phyloP scores from a whole-genome alignment of 2,329 filamentous ascomycete species.

The Calonectria naviculata region DNA sequence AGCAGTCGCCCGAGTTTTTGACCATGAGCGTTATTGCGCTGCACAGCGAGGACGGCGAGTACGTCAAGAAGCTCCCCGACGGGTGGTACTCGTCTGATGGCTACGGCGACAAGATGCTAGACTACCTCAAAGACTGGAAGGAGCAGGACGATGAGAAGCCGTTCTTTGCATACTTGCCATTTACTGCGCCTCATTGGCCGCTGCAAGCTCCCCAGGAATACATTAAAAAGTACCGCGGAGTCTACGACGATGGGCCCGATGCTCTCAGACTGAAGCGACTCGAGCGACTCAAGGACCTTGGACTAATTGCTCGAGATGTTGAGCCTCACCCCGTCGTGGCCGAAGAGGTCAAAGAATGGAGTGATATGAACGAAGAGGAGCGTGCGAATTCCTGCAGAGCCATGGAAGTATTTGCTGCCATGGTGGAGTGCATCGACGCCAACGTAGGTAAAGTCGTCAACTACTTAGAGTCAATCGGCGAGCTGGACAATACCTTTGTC shows the following conservation, averaged over 20 bases:
- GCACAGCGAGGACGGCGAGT: constrained; percentile 28
- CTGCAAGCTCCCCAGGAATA: constrained; percentile 67
- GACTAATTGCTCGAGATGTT: constrained; percentile 62
- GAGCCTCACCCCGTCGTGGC: constrained; percentile 56
- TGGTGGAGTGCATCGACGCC: constrained; percentile 71
- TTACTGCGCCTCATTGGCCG: constrained; percentile 73
- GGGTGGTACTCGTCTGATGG: constrained; percentile 60
- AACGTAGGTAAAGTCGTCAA: constrained; percentile 70
- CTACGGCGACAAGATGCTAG: constrained; percentile 56
- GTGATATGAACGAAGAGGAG: constrained; percentile 57
- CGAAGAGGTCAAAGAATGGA: constrained; percentile 50
- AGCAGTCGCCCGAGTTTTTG: constrained; percentile 28
- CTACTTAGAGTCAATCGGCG: constrained; percentile 64
- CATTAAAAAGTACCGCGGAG: constrained; percentile 66
- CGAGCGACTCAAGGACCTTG: constrained; percentile 64
- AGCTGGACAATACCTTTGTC: constrained; percentile 73
- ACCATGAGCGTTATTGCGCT: constrained; percentile 32
- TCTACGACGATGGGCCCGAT: constrained; percentile 71
- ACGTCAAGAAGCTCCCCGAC: constrained; percentile 44
- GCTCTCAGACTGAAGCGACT: constrained; percentile 65
- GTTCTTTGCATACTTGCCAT: constrained; percentile 48
- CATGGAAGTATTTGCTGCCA: constrained; percentile 73
- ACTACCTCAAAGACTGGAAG: constrained; percentile 48
- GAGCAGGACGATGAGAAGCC: constrained; percentile 39
- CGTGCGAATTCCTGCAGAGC: constrained; percentile 56